Evolutionary conservation across 108 stramenopile species (phyloP).

Genomic region (Mayamaea pseudoterrestris): DNA sequence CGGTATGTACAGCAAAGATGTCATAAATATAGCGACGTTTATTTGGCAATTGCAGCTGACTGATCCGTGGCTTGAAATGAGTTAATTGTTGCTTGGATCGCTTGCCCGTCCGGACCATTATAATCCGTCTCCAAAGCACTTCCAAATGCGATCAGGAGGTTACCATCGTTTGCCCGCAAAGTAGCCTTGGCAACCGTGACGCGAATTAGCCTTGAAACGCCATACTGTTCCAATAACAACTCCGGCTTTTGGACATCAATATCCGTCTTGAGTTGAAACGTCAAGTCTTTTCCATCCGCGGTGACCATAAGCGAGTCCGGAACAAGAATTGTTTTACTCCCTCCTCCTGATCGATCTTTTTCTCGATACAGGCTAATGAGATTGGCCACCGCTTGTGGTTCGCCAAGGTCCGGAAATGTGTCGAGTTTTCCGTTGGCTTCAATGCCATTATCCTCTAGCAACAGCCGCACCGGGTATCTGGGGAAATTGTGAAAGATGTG

Average conservation of each 20-base stretch:
- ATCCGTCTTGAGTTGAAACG: conserved; percentile 45
- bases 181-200: conserved; percentile 66
- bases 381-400: conserved; percentile 48
- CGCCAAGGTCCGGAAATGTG: conserved; percentile 52
- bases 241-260: conserved; percentile 84
- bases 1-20: no score
- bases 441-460: conserved; percentile 79
- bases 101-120: conserved; percentile 51
- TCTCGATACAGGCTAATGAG: conserved; percentile 55
- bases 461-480: conserved; percentile 41
- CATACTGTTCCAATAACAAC: conserved; percentile 61
- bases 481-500: background rate
- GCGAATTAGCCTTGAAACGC: conserved; percentile 52
- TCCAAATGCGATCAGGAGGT: conserved; percentile 68
- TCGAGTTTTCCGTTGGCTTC: conserved; percentile 49
- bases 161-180: conserved; percentile 53
- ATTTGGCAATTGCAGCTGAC: conserved; percentile 1
- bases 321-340: conserved; percentile 19
- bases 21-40: no score
- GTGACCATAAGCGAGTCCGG: conserved; percentile 27
- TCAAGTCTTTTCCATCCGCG: conserved; percentile 44
- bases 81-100: conserved; percentile 38
- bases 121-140: conserved; percentile 70
- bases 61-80: conserved; percentile 42
- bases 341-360: conserved; percentile 54